Base-by-base conservation (phyloP, 108 stramenopile genomes). In the Nannochloropsis gaditana region DNA sequence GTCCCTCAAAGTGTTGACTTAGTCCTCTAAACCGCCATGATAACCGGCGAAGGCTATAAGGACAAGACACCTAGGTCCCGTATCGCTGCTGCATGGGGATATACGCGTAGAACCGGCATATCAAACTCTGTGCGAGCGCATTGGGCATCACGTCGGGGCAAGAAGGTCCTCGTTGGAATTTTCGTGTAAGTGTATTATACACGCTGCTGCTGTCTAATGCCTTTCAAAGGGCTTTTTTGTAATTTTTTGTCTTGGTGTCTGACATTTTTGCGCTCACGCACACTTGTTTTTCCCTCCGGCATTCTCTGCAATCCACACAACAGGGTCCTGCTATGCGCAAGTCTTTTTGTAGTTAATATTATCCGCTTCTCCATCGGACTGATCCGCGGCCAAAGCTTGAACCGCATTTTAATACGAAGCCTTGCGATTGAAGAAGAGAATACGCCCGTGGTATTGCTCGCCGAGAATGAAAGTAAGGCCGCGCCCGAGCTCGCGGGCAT, bases 121-220 rank as follows among this genome's bases (percentile, higher is more conserved):
- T n/a, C 59, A 73, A 73, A 73, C 59, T 73, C 59, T n/a, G 3
- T 73, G 59, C 59, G 59, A n/a, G 59, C 59, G 2, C 59, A 73
- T 73, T 73, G 59, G 59, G 59, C 59, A n/a, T 73, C 59, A 4
- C 59, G 59, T 2, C 59, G 59, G 59, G 59, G 59, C 59, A 73
- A 73, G 59, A 73, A 73, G n/a, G 59, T 73, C 19, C 59, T 73
- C 59, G 59, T 73, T 73, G 59, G 59, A n/a, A 15, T 73, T 73
- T 73, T 73, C 59, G 8, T 73, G 59, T 73, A 8, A 73, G 59
- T 73, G 59, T n/a, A 2, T 73, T 15, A 31, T 31, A 31, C 31
- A 31, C 31, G 31, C 31, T 31, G 31, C 31, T 31, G 31, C 31
- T 31, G 31, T 31, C 31, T 31, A 31, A 31, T 31, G 31, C 31